These are phyloP conservation scores for Podaxis sp. DNA, from an alignment of 768 basidiomycete species.

Conservation along the genomic window DNA sequence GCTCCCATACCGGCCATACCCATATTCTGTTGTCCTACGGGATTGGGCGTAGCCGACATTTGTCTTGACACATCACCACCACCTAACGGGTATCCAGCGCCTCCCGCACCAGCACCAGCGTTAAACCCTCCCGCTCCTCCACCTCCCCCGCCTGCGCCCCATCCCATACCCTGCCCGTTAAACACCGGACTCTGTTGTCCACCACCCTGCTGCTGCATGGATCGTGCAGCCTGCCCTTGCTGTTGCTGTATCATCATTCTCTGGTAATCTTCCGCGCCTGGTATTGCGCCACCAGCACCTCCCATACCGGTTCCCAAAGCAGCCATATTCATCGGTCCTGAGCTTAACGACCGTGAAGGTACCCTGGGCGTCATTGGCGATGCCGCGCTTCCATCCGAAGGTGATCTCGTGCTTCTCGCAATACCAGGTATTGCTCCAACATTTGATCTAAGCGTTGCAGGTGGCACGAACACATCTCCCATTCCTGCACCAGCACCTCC, in stretches of 20 bases:
- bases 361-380: slow-evolving; percentile 51
- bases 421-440: slow-evolving; percentile 64
- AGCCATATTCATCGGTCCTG: slow-evolving; percentile 36
- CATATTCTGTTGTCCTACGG: slow-evolving; percentile 4
- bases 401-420: slow-evolving; percentile 71
- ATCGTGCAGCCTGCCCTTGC: slow-evolving; percentile 35
- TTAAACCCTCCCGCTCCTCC: slow-evolving; percentile 1
- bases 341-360: slow-evolving; percentile 27
- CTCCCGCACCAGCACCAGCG: not conserved
- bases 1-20: slow-evolving; percentile 1
- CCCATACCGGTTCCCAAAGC: not conserved
- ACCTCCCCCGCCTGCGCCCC: slow-evolving; percentile 5
- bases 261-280: slow-evolving; percentile 48
- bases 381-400: slow-evolving; percentile 50
- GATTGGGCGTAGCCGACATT: slow-evolving; percentile 9
- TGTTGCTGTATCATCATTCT: slow-evolving; percentile 50
- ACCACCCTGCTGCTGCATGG: slow-evolving; percentile 30
- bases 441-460: slow-evolving; percentile 52
- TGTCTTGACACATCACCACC: slow-evolving; percentile 8
- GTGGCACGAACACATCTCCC: slow-evolving; percentile 30
- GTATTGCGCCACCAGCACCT: slow-evolving; percentile 5
- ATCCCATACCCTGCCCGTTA: slow-evolving; percentile 8
- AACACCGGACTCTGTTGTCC: slow-evolving; percentile 22
- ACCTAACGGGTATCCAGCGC: slow-evolving; percentile 1
- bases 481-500: slow-evolving; percentile 3